These are phyloP conservation scores for Fagopyrum esculentum DNA, from an alignment of 148 eudicot genomes.

Conservation along the genomic window DNA sequence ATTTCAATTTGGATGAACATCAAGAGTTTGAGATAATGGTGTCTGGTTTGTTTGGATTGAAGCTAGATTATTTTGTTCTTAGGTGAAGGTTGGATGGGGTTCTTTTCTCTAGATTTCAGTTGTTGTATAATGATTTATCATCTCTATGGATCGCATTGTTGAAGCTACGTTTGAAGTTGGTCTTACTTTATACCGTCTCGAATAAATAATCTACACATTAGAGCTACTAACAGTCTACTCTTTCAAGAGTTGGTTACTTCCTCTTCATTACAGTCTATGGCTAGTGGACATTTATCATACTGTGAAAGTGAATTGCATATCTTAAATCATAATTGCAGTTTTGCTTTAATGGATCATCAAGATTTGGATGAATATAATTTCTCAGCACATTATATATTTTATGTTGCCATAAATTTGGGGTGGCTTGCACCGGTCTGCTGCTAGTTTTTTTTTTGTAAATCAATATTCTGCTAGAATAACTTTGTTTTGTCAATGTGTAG, in stretches of 20 bases:
- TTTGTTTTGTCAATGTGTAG: constrained; percentile 18
- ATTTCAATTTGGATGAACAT: constrained; percentile 1
- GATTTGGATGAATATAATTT: background rate
- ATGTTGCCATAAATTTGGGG: background rate
- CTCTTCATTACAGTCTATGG: background rate
- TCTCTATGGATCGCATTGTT: background rate
- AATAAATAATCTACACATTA: background rate
- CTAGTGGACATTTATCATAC: background rate
- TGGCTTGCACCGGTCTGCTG: background rate
- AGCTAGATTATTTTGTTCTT: background rate
- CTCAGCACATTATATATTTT: background rate
- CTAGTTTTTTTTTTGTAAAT: background rate
- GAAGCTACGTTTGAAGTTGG: background rate
- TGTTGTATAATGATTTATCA: background rate
- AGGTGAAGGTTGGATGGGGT: background rate
- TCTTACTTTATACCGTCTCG: background rate
- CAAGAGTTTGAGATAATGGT: background rate
- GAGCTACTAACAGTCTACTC: background rate
- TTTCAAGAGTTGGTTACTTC: background rate
- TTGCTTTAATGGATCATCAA: background rate
- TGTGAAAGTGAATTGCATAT: background rate
- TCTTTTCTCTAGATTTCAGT: background rate
- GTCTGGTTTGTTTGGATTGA: background rate
- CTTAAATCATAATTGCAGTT: background rate
- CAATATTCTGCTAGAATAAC: background rate